A percentile compares a stretch with the other conserved stretches of the same genome.
Conservation (phyloP, 352 stramenopile species). For the Phytophthora citrophthora region DNA sequence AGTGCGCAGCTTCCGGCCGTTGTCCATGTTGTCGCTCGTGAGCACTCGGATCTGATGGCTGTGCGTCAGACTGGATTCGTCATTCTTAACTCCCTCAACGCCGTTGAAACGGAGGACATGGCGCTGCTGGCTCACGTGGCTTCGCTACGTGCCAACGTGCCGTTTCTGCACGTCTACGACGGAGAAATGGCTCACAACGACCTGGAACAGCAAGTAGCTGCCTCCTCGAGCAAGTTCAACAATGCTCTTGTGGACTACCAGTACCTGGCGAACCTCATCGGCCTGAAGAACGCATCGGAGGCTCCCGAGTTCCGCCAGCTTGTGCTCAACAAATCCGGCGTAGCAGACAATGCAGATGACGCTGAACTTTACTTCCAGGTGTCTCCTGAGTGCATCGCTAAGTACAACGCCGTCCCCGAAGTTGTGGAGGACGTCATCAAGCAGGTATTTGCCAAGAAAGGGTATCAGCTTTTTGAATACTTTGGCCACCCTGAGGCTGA, state of each 20-base stretch:
- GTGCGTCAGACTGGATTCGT: slow-evolving; percentile 90
- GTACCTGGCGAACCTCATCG: slow-evolving; percentile 70
- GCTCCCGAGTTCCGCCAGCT: slow-evolving; percentile 68
- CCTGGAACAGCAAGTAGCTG: slow-evolving; percentile 57
- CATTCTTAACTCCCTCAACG: slow-evolving; percentile 89
- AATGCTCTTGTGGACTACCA: slow-evolving; percentile 75
- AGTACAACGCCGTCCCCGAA: slow-evolving; percentile 71
- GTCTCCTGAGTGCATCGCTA: slow-evolving; percentile 83
- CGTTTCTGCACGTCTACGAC: slow-evolving; percentile 95
- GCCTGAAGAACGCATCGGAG: slow-evolving; percentile 51
- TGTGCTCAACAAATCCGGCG: slow-evolving; percentile 58
- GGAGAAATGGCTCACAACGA: slow-evolving; percentile 91
- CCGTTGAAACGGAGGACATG: slow-evolving; percentile 92
- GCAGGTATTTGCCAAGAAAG: slow-evolving; percentile 79
- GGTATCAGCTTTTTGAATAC: slow-evolving; percentile 94
- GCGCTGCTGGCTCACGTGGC: slow-evolving; percentile 90
- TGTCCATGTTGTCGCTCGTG: slow-evolving; percentile 91
- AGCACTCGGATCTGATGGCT: slow-evolving; percentile 94
- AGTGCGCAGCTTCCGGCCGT: slow-evolving; percentile 84
- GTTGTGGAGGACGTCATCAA: slow-evolving; percentile 84
- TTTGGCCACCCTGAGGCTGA: slow-evolving; percentile 83
- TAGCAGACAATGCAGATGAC: slow-evolving; percentile 61
- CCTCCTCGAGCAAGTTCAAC: slow-evolving; percentile 60
- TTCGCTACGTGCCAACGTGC: slow-evolving; percentile 89
- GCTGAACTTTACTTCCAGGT: slow-evolving; percentile 94